Conservation (phyloP, 805 yeast species). For the Candida succiphila region DNA sequence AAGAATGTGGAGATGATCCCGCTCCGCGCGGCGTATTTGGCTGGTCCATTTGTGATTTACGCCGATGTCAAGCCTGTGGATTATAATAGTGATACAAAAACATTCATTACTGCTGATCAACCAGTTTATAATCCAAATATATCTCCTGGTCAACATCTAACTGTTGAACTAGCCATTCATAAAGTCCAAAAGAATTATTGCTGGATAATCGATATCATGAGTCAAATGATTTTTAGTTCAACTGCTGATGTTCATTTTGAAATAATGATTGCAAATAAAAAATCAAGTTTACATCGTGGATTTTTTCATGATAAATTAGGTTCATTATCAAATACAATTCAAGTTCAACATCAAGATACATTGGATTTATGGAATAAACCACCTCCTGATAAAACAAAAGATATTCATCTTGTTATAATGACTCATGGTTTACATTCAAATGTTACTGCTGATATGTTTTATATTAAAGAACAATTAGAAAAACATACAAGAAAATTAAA, state of each 20-base stretch:
- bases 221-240: conserved; percentile 69
- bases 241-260: conserved; percentile 62
- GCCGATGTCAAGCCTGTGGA: conserved; percentile 68
- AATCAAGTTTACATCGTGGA: conserved; percentile 20
- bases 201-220: conserved; percentile 75
- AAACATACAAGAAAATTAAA: conserved; percentile 18
- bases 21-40: conserved; percentile 71
- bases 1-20: conserved; percentile 66
- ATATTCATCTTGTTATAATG: conserved; percentile 73
- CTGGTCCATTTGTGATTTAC: conserved; percentile 85
- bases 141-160: conserved; percentile 55
- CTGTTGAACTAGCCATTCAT: conserved; percentile 54
- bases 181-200: conserved; percentile 45
- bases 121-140: conserved; percentile 68
- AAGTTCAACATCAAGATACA: conserved; percentile 49
- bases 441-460: conserved; percentile 82
- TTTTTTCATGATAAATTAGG: conserved; percentile 11
- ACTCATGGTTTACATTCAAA: conserved; percentile 94
- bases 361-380: conserved; percentile 71
- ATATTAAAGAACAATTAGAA: conserved; percentile 73
- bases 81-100: conserved; percentile 41
- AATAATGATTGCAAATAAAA: conserved; percentile 42
- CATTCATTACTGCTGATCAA: conserved; percentile 67
- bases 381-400: conserved; percentile 28
- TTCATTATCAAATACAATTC: conserved; percentile 24